These are phyloP conservation scores for Byssothecium circinans DNA, from an alignment of 2,329 filamentous ascomycete species.

Conservation along the genomic window DNA sequence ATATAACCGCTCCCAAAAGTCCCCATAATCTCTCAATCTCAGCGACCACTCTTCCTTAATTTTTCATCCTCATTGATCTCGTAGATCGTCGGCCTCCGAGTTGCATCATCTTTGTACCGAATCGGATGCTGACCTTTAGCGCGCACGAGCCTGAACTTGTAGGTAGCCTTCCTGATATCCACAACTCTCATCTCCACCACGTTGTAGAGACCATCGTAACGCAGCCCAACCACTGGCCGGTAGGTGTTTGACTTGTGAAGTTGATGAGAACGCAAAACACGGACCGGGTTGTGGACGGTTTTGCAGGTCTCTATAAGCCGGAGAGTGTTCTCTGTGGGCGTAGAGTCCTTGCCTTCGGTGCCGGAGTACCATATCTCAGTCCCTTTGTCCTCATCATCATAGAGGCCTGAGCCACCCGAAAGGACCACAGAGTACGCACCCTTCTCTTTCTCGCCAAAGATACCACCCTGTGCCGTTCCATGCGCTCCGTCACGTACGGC, in stretches of 20 bases:
- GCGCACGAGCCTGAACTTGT: constrained; percentile 54
- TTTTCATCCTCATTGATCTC: constrained; percentile 27
- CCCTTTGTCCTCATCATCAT: constrained; percentile 55
- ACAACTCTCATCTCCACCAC: constrained; percentile 46
- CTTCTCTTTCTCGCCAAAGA: constrained; percentile 48
- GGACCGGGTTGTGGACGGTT: constrained; percentile 44
- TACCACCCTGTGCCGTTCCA: constrained; percentile 50
- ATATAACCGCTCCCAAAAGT: too few relatives aligned
- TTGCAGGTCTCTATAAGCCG: constrained; percentile 47
- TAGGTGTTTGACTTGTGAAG: constrained; percentile 42
- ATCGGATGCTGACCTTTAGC: constrained; percentile 51
- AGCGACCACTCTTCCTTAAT: constrained; percentile 25
- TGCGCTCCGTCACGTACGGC: constrained; percentile 59
- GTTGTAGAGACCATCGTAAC: constrained; percentile 61
- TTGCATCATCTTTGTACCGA: constrained; percentile 45
- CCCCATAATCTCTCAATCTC: neutral
- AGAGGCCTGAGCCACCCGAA: constrained; percentile 47
- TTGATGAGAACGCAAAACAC: constrained; percentile 55
- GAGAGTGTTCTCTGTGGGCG: constrained; percentile 44
- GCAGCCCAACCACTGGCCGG: constrained; percentile 52
- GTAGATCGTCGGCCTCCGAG: constrained; percentile 46
- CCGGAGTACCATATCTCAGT: constrained; percentile 56
- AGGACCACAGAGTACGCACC: constrained; percentile 62
- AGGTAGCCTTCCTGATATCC: constrained; percentile 46
- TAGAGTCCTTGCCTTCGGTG: constrained; percentile 45